Conservation (phyloP, 2,329 filamentous ascomycete genomes). For the Fusarium mundagurra region DNA sequence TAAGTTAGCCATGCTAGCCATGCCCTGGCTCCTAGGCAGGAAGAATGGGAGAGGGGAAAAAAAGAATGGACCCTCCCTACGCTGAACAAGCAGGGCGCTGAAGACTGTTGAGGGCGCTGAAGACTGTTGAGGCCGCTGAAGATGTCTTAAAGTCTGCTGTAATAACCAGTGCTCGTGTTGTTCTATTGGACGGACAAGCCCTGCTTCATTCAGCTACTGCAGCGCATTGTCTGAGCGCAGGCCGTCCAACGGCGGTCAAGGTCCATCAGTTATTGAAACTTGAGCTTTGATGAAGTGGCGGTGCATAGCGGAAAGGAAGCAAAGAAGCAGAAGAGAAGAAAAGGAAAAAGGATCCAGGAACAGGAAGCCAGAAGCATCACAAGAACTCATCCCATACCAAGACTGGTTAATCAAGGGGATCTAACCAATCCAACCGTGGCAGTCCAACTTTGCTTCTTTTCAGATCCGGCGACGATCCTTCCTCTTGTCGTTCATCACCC, state of each 20-base stretch:
- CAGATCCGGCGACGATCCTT: constrained; percentile 32
- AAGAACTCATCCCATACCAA: background rate
- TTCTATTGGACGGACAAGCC: constrained; percentile 9
- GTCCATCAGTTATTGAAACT: background rate
- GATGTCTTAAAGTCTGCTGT: constrained; percentile 24
- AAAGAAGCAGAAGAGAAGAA: background rate
- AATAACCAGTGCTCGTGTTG: constrained; percentile 23
- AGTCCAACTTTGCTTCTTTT: constrained; percentile 11
- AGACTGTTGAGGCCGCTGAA: constrained; percentile 19
- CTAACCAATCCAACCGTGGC: constrained; percentile 10
- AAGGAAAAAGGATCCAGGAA: background rate
- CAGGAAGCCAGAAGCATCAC: background rate
- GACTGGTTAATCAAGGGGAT: constrained; percentile 15
- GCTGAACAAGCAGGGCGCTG: constrained; percentile 19
- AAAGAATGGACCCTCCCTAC: constrained; percentile 9
- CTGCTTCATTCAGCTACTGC: constrained; percentile 18
- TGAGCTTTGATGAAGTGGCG: constrained; percentile 4
- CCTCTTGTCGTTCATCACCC: constrained; percentile 7
- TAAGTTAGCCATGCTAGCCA: background rate
- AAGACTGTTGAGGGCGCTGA: constrained; percentile 12
- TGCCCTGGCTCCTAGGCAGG: background rate
- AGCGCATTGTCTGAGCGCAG: constrained; percentile 19
- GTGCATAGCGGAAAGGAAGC: background rate
- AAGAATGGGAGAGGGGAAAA: background rate
- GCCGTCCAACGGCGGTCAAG: background rate